Evolutionary conservation across 164 flowering plant species (phyloP).

Genomic region (Magnolia officinalis): DNA sequence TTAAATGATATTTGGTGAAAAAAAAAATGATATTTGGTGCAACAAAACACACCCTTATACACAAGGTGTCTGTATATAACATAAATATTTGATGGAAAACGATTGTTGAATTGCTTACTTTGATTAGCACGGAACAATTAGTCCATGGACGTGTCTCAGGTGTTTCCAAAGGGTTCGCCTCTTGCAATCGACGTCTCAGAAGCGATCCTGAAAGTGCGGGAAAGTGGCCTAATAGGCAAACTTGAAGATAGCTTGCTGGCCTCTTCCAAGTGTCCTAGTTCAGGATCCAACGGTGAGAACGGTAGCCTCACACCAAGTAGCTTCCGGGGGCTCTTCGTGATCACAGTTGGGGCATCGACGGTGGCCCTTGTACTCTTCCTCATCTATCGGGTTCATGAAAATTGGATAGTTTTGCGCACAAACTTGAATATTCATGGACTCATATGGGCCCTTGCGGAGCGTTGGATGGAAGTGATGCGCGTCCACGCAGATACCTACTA

Average conservation of each 20-base stretch:
- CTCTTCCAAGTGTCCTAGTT: conserved; percentile 1
- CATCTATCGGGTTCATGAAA: too few relatives aligned
- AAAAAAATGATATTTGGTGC: too few relatives aligned
- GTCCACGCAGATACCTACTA: too few relatives aligned
- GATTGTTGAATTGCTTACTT: neutral
- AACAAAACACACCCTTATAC: too few relatives aligned
- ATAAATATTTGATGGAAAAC: neutral
- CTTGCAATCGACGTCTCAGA: conserved; percentile 6
- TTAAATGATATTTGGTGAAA: too few relatives aligned
- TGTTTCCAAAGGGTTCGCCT: conserved; percentile 18
- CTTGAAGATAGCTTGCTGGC: neutral
- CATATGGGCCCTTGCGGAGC: too few relatives aligned
- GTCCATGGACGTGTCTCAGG: conserved; percentile 6
- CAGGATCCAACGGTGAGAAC: neutral
- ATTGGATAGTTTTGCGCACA: neutral
- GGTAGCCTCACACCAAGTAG: neutral
- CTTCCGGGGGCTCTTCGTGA: neutral
- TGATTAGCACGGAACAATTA: neutral
- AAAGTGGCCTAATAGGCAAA: neutral
- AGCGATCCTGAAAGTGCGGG: neutral
- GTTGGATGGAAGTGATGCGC: too few relatives aligned
- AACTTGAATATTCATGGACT: too few relatives aligned
- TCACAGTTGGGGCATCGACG: neutral
- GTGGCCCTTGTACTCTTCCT: neutral
- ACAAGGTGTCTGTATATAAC: neutral